Evolutionary conservation across 2,329 filamentous ascomycete species (phyloP), one percentile per base, ranked within the genome.

Genomic region (Calonectria henricotiae): DNA sequence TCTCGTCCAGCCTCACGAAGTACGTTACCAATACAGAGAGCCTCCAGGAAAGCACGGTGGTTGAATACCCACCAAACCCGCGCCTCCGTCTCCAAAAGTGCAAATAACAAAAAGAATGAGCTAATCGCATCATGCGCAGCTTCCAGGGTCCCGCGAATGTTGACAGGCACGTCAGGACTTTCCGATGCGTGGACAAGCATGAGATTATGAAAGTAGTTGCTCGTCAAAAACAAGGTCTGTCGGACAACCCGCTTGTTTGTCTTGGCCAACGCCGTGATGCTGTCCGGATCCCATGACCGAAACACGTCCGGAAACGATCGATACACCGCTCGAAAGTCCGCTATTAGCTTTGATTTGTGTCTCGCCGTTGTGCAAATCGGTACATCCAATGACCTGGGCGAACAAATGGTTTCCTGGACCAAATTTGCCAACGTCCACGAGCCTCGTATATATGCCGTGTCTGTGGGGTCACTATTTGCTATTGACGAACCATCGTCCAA

Each of bases 11-110:
- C 84, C 78, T 91, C 88, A 46, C 86, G 83, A 68, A 92, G 79
- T 27, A 91, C 86, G 71, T 87, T 88, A 25, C 89, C 89, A 58
- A 93, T 93, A 81, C 89, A 93, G 78, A 91, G 80, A 37, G 92
- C 92, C 83, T 95, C 93, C 63, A 95, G 86, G 78, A 95, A 95
- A 0, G 93, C 93, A 1, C 93, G 86, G 79, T 95, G 93, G 79
- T 94, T 93, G 74, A 95, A 94, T 0, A 94, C 92, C 93, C 93
- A 96, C 93, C 93, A 95, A 0, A 95, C 93, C 15, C 91, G 88
- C 1, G 92, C 92, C 83, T 96, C 93, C 17, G 85, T 85, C 74
- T 92, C 89, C 71, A 95, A 90, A 13, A 94, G 83, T 43, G 84
- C 85, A 81, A 91, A 93, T 7, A 95, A 86, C 68, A 94, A 86